Percentiles rank a stretch among this genome's conserved stretches.
Evolutionary conservation across 257 asterid genomes (phyloP).

Genomic region (Fraxinus quadrangulata): DNA sequence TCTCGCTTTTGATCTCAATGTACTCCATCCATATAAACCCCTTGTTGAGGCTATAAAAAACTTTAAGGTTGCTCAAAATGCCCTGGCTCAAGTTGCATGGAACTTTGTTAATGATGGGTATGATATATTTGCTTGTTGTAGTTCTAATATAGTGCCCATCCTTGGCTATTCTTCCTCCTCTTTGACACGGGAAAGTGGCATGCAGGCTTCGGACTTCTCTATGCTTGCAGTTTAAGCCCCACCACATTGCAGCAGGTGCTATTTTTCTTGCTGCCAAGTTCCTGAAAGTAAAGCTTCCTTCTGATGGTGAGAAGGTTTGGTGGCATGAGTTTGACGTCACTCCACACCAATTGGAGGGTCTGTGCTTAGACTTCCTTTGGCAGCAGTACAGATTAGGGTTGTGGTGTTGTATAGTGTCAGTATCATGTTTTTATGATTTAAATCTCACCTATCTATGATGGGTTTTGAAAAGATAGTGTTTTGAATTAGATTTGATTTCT

Average conservation of each 20-base stretch:
- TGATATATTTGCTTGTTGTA: constrained; percentile 38
- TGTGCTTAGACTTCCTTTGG: constrained; percentile 52
- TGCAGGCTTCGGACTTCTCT: constrained; percentile 99
- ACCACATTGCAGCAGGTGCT: constrained; percentile 99
- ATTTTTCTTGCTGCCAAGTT: constrained; percentile 99
- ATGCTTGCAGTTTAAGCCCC: constrained; percentile 99
- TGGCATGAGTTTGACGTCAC: constrained; percentile 99
- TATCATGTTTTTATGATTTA: neutral
- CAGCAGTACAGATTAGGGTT: constrained; percentile 33
- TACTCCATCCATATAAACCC: constrained; percentile 91
- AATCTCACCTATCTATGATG: neutral
- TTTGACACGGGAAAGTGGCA: constrained; percentile 66
- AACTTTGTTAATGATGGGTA: constrained; percentile 99
- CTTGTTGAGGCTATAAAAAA: constrained; percentile 92
- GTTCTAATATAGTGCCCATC: constrained; percentile 38
- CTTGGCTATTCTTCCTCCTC: constrained; percentile 47
- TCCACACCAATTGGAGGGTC: constrained; percentile 99
- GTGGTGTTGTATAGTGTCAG: constrained; percentile 24
- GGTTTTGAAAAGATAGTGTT: neutral
- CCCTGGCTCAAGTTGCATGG: constrained; percentile 99
- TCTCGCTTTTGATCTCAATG: constrained; percentile 81
- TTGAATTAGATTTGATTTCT: neutral
- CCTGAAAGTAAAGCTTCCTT: constrained; percentile 97
- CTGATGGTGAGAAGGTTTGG: constrained; percentile 96
- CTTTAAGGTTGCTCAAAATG: constrained; percentile 87